Evolutionary conservation across 371 early-diverging fungal species (phyloP), one percentile per base, ranked within the genome.

Genomic region (Mucor circinelloides): DNA sequence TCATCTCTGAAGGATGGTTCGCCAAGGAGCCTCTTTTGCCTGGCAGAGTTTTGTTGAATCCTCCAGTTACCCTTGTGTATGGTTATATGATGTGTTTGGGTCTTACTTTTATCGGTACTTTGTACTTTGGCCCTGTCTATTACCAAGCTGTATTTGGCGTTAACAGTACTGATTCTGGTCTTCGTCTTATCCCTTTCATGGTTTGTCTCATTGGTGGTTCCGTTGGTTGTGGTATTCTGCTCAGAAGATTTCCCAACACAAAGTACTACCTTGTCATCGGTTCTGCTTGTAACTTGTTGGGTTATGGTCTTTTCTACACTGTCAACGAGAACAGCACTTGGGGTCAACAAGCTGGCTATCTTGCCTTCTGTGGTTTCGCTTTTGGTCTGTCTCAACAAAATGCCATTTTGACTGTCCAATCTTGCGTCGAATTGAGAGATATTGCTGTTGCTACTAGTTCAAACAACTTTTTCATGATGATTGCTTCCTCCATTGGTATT

Each of bases 121-220:
- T 93, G 12, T 95, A 90, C 70, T 92, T 91, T 73, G 81, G 90
- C 10, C 88, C 93, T 3, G 54, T 87, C 31, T 87, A 81, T 44
- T 90, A 86, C 76, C 83, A 83, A 57, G 38, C 79, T 58, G 81
- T 80, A 0, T 83, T 72, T 67, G 79, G 74, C 27, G 80, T 79
- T 1, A 59, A 71, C 36, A 76, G 77, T 48, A 80, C 74, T 0
- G 27, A 66, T 19, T 80, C 83, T 15, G 83, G 83, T 36, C 54
- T 80, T 36, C 79, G 83, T 23, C 64, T 83, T 9, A 74, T 83
- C 30, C 84, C 84, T 2, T 81, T 72, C 38, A 81, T 84, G 84
- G 71, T 66, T 1, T 66, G 69, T 30, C 55, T 82, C 8, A 82
- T 82, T 67, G 74, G 25, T 44, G 78, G 74, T 12, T 80, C 83